Evolutionary conservation across 2,329 filamentous ascomycete species (phyloP), one percentile per base, ranked within the genome.

Genomic region (Chaetomium olivaceum): DNA sequence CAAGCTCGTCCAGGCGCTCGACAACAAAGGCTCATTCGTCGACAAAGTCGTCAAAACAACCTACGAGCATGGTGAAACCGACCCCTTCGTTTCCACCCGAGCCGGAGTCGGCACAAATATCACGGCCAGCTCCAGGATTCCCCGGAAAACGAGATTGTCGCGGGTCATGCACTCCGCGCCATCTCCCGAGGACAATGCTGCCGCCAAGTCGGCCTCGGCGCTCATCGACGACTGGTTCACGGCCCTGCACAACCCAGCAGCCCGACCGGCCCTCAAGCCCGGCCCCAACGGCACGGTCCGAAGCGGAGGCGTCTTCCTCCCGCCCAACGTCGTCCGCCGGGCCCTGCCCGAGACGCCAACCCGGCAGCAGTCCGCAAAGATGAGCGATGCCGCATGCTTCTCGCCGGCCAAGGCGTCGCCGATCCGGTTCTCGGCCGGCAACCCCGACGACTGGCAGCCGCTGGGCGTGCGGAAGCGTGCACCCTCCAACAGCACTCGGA

Each of bases 381-480:
- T 21, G 46, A 62, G 36, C 21, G n/a, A 29, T 4, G 2, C 19
- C 14, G 2, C 19, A 9, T 19, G 16, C 16, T 21, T 51, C 59
- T 62, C 55, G 65, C 71, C 61, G 46, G 64, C 64, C 62, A 64
- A 11, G 64, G 48, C 36, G 67, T 62, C 19, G 29, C 63, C 27
- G 66, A 70, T 33, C 67, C 72, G 7, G 75, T 75, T 64, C 33
- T 61, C 71, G 33, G 71, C 76, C 4, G 77, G 76, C 23, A 78
- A 80, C 54, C 74, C 76, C 0, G 78, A 81, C 19, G 73, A 76
- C n/a, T 83, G 81, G 81, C 81, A 77, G 48, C 76, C 81, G 0
- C 80, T 80, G 0, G 74, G 79, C 36, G 78, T 79, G 9, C 83
- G 81, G 81, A 74, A 78, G 21, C 4, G 19, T 5, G 6, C 16